phyloP scores from a whole-genome alignment of 495 filamentous ascomycete species.

The Aspergillus cristatus region DNA sequence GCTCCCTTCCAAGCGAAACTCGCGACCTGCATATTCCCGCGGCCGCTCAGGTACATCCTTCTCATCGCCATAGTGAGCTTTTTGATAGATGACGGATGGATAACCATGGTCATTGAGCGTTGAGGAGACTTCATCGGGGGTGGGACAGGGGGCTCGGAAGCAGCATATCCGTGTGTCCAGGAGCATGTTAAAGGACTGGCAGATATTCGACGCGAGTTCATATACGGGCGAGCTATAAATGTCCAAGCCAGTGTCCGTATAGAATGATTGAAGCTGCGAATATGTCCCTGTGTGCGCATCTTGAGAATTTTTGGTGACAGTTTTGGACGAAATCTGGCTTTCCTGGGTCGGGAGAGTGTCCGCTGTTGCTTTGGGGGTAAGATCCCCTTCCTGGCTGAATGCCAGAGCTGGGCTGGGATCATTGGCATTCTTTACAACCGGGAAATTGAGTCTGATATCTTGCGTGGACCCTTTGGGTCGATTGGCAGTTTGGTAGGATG shows the following conservation, averaged over 20 bases:
- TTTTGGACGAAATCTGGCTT: background rate
- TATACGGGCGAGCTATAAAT: constrained; percentile 14
- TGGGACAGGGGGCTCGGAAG: constrained; percentile 20
- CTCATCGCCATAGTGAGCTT: constrained; percentile 81
- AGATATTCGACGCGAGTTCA: constrained; percentile 15
- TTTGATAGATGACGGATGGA: constrained; percentile 64
- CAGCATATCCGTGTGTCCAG: constrained; percentile 12
- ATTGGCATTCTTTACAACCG: constrained; percentile 72
- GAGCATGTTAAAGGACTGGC: constrained; percentile 23
- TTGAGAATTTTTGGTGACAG: constrained; percentile 5
- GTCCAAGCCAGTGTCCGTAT: constrained; percentile 6
- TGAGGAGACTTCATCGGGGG: constrained; percentile 16
- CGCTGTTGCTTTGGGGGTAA: constrained; percentile 30
- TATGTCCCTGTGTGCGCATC: constrained; percentile 6
- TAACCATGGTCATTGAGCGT: constrained; percentile 26
- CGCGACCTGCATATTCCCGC: constrained; percentile 80
- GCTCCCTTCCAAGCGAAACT: constrained; percentile 71
- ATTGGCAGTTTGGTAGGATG: constrained; percentile 20
- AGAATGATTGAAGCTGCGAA: constrained; percentile 15
- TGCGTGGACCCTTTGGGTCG: constrained; percentile 15
- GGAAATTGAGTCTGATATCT: constrained; percentile 47
- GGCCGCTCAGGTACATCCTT: constrained; percentile 70
- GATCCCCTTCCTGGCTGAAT: constrained; percentile 56
- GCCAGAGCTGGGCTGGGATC: constrained; percentile 53
- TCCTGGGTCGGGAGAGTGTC: constrained; percentile 13